phyloP scores from a whole-genome alignment of 208 protist genomes.

The Leishmania aethiopica region DNA sequence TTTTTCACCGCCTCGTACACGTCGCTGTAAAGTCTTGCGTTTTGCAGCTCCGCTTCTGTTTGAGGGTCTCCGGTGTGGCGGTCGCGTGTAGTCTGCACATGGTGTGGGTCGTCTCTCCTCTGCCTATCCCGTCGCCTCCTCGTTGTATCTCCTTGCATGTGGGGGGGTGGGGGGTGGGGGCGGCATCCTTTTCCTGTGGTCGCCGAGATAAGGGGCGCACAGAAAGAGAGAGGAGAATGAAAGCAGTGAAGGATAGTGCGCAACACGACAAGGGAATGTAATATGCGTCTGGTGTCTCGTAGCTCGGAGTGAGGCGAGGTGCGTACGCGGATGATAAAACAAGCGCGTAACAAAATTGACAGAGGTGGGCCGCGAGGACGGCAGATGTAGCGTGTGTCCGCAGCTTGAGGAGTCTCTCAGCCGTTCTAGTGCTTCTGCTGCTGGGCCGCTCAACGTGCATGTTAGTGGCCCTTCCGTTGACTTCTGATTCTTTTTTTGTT shows the following conservation, averaged over 20 bases:
- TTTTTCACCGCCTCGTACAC: too few relatives aligned
- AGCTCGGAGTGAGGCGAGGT: not conserved
- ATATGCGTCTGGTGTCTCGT: not conserved
- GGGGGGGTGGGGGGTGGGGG: too few relatives aligned
- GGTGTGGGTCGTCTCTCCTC: not conserved
- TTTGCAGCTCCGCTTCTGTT: not conserved
- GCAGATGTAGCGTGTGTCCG: not conserved
- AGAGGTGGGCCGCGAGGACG: not conserved
- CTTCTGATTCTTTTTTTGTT: not conserved
- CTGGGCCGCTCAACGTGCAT: not conserved
- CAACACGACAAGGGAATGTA: not conserved
- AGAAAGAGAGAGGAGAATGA: not conserved
- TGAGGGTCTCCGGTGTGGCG: not conserved
- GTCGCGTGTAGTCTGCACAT: not conserved
- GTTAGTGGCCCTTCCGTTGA: not conserved
- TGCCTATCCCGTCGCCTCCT: too few relatives aligned
- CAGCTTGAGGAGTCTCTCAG: not conserved
- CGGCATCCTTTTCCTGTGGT: not conserved
- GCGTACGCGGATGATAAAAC: not conserved
- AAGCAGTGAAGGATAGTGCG: not conserved
- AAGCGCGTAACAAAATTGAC: not conserved
- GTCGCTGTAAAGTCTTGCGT: too few relatives aligned
- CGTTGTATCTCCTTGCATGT: not conserved
- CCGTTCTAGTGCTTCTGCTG: not conserved
- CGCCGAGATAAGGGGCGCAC: too few relatives aligned